Conservation (phyloP, 345 rosid genomes). For the Populus tremula region DNA sequence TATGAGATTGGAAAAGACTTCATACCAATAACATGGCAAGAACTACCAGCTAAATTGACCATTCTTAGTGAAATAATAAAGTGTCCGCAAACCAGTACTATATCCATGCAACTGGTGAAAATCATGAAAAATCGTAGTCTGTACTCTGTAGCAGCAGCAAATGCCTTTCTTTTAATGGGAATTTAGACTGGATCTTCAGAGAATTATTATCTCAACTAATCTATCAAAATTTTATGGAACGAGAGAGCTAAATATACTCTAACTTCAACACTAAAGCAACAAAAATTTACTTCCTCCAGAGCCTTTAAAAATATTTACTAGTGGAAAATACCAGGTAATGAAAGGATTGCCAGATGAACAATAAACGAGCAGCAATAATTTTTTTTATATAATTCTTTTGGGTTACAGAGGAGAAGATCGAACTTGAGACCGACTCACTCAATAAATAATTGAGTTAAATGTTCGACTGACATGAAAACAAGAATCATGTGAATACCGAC, state of each 20-base stretch:
- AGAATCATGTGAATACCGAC: neutral
- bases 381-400: too few species aligned
- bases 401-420: too few species aligned
- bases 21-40: neutral
- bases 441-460: neutral
- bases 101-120: neutral
- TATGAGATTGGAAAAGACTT: neutral
- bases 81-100: neutral
- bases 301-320: neutral
- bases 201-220: neutral
- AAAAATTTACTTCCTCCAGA: neutral
- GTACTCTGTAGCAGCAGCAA: neutral
- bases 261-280: neutral
- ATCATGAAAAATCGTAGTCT: neutral
- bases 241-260: neutral
- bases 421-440: too few species aligned
- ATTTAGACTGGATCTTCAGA: neutral
- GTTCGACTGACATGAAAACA: neutral
- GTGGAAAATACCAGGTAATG: neutral
- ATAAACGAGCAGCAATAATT: neutral
- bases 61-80: neutral
- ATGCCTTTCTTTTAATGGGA: neutral
- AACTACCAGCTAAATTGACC: neutral
- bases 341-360: neutral
- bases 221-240: neutral